Evolutionary conservation across 805 yeast species (phyloP), one percentile per base, ranked within the genome.

Genomic region (Priceomyces carsonii): DNA sequence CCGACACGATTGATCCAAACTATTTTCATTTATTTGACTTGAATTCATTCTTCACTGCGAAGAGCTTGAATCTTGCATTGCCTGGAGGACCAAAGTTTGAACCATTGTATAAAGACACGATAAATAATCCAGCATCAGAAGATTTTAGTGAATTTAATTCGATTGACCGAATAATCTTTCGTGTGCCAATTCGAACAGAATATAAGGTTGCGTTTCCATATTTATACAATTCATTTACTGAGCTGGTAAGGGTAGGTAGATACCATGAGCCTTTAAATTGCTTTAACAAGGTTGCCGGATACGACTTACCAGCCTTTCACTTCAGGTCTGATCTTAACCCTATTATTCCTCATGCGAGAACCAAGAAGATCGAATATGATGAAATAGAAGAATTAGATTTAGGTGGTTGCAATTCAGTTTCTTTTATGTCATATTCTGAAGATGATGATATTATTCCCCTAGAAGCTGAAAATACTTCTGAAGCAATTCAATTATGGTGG

Each of bases 61-160:
- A 93, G 53, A 91, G 95, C 6, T 69, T 93, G 33, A 88, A 90
- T 51, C 73, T 82, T 29, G 83, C 95, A 1, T 69, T 93, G 21
- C 96, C 97, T 0, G 96, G 96, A 8, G 99, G 99, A 0, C 98
- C 99, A 8, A 86, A 84, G 54, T 93, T 89, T 59, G 98, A 90
- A 61, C 95, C 95, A 0, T 61, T 90, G 10, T 79, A 71, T 61
- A 79, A 81, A 41, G 85, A 82, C 34, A 55, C 55, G 32, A 65
- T 69, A 24, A 80, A 80, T 46, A 71, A 73, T 18, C 77, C 75
- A 16, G 85, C 79, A 29, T 56, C 58, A 18, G 91, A 84, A 40
- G 97, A 90, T 54, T 85, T 75, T 58, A 87, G 85, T 36, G 98
- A 91, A 57, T 90, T 93, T 63, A 90, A 90, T 50, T 77, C 95